These are phyloP conservation scores for Retiboletus flavoniger DNA, from an alignment of 1,284 basidiomycete species.

Conservation along the genomic window DNA sequence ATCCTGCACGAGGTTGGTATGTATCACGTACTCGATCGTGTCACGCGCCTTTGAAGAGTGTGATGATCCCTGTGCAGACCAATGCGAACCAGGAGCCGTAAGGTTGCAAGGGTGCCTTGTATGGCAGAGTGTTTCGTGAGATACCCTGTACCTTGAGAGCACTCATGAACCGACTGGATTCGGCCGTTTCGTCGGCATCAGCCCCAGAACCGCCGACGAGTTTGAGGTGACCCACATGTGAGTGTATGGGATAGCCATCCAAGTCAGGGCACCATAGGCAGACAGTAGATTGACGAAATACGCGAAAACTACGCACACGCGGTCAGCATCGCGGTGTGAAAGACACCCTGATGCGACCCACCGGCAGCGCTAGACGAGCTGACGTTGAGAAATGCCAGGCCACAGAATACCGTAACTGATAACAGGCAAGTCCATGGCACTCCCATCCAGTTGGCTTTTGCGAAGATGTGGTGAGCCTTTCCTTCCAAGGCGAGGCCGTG, in stretches of 20 bases:
- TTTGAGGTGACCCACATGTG: slow-evolving; percentile 52
- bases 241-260: slow-evolving; percentile 69
- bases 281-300: slow-evolving; percentile 74
- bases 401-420: slow-evolving; percentile 58
- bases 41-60: slow-evolving; percentile 54
- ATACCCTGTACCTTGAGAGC: slow-evolving; percentile 66
- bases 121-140: slow-evolving; percentile 62
- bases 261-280: slow-evolving; percentile 63
- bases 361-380: slow-evolving; percentile 52
- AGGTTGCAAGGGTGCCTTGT: slow-evolving; percentile 35
- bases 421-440: slow-evolving; percentile 56
- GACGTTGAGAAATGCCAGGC: slow-evolving; percentile 63
- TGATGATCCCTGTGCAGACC: slow-evolving; percentile 56
- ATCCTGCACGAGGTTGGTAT: slow-evolving; percentile 35
- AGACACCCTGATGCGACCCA: slow-evolving; percentile 18
- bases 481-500: slow-evolving; percentile 69
- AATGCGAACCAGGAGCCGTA: slow-evolving; percentile 65
- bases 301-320: slow-evolving; percentile 50
- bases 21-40: not conserved
- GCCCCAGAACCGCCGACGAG: slow-evolving; percentile 18
- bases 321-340: not conserved
- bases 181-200: slow-evolving; percentile 25
- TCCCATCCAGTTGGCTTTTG: slow-evolving; percentile 58
- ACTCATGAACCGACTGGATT: slow-evolving; percentile 49
- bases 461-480: slow-evolving; percentile 57